Conservation (phyloP, 768 basidiomycete species). For the Neoboletus magnificus region DNA sequence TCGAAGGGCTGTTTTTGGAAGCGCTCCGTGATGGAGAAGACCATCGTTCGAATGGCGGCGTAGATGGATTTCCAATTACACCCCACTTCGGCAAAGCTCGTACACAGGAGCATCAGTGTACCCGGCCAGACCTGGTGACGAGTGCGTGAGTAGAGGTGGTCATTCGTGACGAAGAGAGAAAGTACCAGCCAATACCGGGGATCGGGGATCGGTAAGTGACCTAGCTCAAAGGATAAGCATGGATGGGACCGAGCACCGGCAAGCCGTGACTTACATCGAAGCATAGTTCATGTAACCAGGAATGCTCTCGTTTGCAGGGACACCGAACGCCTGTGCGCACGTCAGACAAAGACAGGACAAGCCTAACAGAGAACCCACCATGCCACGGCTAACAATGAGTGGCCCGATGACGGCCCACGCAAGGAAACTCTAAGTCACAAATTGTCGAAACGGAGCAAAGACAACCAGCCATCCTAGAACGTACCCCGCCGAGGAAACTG, state of each 20-base stretch:
- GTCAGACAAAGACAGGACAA: not conserved
- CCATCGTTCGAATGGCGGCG: not conserved
- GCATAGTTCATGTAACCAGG: slow-evolving; percentile 27
- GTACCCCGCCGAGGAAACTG: slow-evolving; percentile 46
- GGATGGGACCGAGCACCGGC: not conserved
- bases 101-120: slow-evolving; percentile 52
- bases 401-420: slow-evolving; percentile 65
- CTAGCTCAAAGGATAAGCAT: slow-evolving; percentile 1
- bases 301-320: slow-evolving; percentile 4
- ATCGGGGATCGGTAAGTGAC: slow-evolving; percentile 51
- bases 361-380: not conserved
- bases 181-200: slow-evolving; percentile 53
- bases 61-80: slow-evolving; percentile 25
- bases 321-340: slow-evolving; percentile 16
- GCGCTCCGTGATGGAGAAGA: slow-evolving; percentile 1
- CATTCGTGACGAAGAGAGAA: not conserved
- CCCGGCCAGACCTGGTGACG: slow-evolving; percentile 23
- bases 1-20: not conserved
- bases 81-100: slow-evolving; percentile 30
- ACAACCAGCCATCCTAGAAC: slow-evolving; percentile 10
- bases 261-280: slow-evolving; percentile 10
- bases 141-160: not conserved
- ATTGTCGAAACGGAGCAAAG: not conserved
- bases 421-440: slow-evolving; percentile 42
- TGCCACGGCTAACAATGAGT: slow-evolving; percentile 47